These are phyloP conservation scores for Talaromyces sp. DNA, from an alignment of 2,329 filamentous ascomycete genomes.

Conservation along the genomic window DNA sequence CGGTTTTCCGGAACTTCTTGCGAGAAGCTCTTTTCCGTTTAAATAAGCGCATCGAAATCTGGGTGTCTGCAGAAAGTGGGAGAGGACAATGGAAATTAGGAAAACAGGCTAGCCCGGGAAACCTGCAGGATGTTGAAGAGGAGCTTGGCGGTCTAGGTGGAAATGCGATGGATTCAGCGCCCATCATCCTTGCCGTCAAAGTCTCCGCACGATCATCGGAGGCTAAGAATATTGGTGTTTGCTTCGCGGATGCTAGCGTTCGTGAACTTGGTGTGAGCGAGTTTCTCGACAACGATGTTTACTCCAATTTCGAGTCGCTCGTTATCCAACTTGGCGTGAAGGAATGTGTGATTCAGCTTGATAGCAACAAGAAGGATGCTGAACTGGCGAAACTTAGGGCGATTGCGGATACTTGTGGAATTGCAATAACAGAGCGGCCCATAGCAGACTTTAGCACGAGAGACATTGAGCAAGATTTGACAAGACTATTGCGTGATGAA, in stretches of 20 bases:
- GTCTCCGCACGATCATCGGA: slow-evolving; percentile 83
- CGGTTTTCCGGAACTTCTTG: slow-evolving; percentile 92
- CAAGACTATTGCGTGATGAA: slow-evolving; percentile 83
- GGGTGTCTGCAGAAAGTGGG: slow-evolving; percentile 68
- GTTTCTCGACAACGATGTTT: slow-evolving; percentile 97
- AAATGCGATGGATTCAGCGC: slow-evolving; percentile 74
- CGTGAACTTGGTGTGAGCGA: slow-evolving; percentile 94
- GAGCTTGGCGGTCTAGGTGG: slow-evolving; percentile 66
- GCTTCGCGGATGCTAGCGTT: slow-evolving; percentile 95
- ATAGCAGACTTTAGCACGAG: slow-evolving; percentile 75
- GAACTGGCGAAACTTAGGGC: slow-evolving; percentile 83
- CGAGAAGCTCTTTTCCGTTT: slow-evolving; percentile 89
- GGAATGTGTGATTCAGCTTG: slow-evolving; percentile 82
- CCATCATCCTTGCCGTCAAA: slow-evolving; percentile 93
- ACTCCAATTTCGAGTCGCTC: slow-evolving; percentile 95
- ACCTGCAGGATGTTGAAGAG: slow-evolving; percentile 94
- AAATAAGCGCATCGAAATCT: slow-evolving; percentile 88
- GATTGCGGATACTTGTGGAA: slow-evolving; percentile 88
- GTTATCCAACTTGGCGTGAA: slow-evolving; percentile 95
- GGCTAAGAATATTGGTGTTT: slow-evolving; percentile 83
- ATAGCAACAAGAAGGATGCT: slow-evolving; percentile 76
- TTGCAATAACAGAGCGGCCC: slow-evolving; percentile 80
- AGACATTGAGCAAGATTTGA: slow-evolving; percentile 94
- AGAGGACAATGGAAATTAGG: slow-evolving; percentile 83
- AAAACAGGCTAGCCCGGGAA: slow-evolving; percentile 92